Evolutionary conservation across 192 early-diverging fungal genomes (phyloP), one percentile per base, ranked within the genome.

Genomic region (Coemansia pectinata): DNA sequence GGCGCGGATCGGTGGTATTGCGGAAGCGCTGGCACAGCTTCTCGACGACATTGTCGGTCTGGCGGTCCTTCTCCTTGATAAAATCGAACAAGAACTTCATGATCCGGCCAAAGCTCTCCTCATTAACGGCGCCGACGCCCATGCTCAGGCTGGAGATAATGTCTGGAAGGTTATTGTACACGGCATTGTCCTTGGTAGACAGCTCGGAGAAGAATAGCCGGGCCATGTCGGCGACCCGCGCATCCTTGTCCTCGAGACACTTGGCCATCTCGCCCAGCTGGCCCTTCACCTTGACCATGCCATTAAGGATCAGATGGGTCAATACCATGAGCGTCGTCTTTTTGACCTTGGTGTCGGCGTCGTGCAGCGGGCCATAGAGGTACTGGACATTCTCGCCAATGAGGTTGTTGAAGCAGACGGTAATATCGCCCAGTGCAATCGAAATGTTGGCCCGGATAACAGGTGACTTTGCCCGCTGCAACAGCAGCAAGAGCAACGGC

Each of bases 241-340:
- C 76, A 73, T 98, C 96, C 23, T 86, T 85, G 73, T 95, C 93
- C 69, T 95, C 94, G 7, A 98, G 84, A 57, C 96, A 98, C 73
- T 97, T 98, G 1, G 97, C 97, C 93, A 99, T 98, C 77, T 98
- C 96, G 71, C 93, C 92, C 50, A 99, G 86, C 71, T 99, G 96
- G 10, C 97, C 98, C 77, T 98, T 99, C 40, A 97, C 96, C 73
- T 99, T 99, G 76, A 99, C 91, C 96, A 98, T 98, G 25, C 97
- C 97, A 76, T 99, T 99, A 50, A 99, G 85, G 47, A 98, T 95
- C 79, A 99, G 81, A 73, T 97, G 96, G 0, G 97, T 97, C 44
- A 99, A 77, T 12, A 99, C 98, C 98, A 99, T 99, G 44, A 99
- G 89, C 45, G 96, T 90, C 75, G 96, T 99, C 82, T 96, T 97